Evolutionary conservation across 371 early-diverging fungal genomes (phyloP).

Genomic region (Apophysomyces ossiformis): DNA sequence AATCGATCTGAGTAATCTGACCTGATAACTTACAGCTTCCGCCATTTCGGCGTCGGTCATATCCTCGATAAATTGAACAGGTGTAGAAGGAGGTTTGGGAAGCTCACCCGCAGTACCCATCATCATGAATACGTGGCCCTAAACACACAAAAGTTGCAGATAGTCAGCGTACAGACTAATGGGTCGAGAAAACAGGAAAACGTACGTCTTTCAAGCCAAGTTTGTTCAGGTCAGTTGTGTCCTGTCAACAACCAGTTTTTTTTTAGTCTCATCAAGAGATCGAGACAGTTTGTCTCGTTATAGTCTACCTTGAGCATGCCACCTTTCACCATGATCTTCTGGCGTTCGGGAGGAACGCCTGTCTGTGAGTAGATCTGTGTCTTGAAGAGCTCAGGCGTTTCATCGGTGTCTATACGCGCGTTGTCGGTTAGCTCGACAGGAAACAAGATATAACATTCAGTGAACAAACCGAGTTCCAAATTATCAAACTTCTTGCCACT

Average conservation of each 20-base stretch:
- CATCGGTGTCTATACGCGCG: constrained; percentile 60
- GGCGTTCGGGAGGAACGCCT: constrained; percentile 91
- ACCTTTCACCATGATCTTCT: constrained; percentile 95
- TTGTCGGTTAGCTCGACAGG: not conserved
- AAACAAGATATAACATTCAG: not conserved
- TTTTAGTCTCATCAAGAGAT: too few species aligned
- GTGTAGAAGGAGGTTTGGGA: constrained; percentile 74
- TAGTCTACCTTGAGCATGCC: constrained; percentile 84
- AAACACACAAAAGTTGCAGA: constrained; percentile 17
- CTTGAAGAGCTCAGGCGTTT: constrained; percentile 86
- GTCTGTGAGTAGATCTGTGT: constrained; percentile 91
- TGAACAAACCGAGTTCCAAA: constrained; percentile 64
- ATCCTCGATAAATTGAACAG: constrained; percentile 86
- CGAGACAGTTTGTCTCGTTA: too few species aligned
- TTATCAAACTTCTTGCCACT: constrained; percentile 86
- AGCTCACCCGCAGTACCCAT: constrained; percentile 95
- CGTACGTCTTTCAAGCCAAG: constrained; percentile 71
- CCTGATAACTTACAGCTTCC: constrained; percentile 67
- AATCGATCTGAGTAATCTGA: not conserved
- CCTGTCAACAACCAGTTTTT: constrained; percentile 44
- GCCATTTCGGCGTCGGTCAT: constrained; percentile 88
- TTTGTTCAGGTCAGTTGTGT: constrained; percentile 72
- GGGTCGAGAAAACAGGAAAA: not conserved
- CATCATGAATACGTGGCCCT: constrained; percentile 82
- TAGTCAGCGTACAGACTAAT: not conserved